Percentiles rank a stretch among this genome's conserved stretches.
Conservation (phyloP, 495 filamentous ascomycete genomes). For the Pyronema omphalodes region DNA sequence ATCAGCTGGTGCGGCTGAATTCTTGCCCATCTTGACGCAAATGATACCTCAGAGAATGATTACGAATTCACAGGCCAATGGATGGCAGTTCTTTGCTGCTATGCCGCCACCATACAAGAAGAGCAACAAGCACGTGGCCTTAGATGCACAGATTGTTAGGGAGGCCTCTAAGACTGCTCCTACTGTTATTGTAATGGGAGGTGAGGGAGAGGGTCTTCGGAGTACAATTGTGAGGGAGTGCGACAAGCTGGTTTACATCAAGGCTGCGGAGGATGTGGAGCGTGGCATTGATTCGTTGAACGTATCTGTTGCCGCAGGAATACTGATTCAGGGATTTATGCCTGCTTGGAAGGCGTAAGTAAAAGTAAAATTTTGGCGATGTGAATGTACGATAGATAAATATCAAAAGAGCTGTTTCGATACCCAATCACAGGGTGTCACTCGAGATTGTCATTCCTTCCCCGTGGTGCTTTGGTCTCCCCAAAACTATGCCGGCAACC, state of each 20-base stretch:
- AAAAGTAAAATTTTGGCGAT: too few relatives aligned
- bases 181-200: slow-evolving; percentile 62
- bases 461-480: too few relatives aligned
- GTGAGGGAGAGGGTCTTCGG: slow-evolving; percentile 59
- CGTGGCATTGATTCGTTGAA: slow-evolving; percentile 15
- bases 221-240: slow-evolving; percentile 41
- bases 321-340: slow-evolving; percentile 16
- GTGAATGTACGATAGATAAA: too few relatives aligned
- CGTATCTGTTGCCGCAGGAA: slow-evolving; percentile 17
- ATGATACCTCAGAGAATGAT: slow-evolving; percentile 50
- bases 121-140: slow-evolving; percentile 21
- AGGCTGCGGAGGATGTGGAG: slow-evolving; percentile 9
- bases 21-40: slow-evolving; percentile 49
- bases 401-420: too few relatives aligned
- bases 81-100: slow-evolving; percentile 74
- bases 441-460: too few relatives aligned
- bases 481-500: too few relatives aligned
- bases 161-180: slow-evolving; percentile 42
- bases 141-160: slow-evolving; percentile 16
- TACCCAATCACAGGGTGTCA: too few relatives aligned
- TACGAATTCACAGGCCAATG: slow-evolving; percentile 40
- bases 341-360: too few relatives aligned
- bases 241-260: slow-evolving; percentile 30
- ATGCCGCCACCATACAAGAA: slow-evolving; percentile 33
- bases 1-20: slow-evolving; percentile 69